Conservation (phyloP, 2,329 filamentous ascomycete genomes). For the Monascus ruber region DNA sequence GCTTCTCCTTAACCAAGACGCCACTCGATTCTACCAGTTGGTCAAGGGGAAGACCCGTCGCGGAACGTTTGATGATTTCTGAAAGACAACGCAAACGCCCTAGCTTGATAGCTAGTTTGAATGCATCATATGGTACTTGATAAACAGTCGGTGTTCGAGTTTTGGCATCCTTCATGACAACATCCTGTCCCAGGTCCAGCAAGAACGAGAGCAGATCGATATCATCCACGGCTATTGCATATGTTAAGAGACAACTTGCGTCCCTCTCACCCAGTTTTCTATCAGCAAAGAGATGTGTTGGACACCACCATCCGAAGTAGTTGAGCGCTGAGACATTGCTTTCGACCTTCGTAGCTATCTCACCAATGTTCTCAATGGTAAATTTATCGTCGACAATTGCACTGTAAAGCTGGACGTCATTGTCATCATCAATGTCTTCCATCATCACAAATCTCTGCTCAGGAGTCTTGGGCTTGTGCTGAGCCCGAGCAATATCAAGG, state of each 20-base stretch:
- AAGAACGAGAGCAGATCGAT: constrained; percentile 44
- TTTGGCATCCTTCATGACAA: constrained; percentile 5
- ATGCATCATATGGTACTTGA: constrained; percentile 13
- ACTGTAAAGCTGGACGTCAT: constrained; percentile 21
- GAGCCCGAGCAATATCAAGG: constrained; percentile 57
- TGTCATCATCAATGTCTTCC: constrained; percentile 7
- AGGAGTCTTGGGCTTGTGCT: constrained; percentile 50
- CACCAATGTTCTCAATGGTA: constrained; percentile 65
- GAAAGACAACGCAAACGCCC: constrained; percentile 28
- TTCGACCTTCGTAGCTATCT: constrained; percentile 57
- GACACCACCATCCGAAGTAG: constrained; percentile 37
- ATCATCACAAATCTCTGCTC: constrained; percentile 18
- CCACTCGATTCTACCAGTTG: constrained; percentile 55
- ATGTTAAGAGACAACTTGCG: constrained; percentile 22
- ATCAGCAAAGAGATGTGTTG: constrained; percentile 15
- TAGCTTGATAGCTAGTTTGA: constrained; percentile 33
- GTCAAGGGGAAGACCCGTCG: constrained; percentile 58
- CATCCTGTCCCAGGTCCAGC: constrained; percentile 38
- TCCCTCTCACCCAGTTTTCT: neutral
- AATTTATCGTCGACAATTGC: constrained; percentile 55
- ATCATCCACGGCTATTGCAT: constrained; percentile 45
- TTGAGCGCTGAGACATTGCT: constrained; percentile 46
- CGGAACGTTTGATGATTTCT: constrained; percentile 54
- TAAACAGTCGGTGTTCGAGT: constrained; percentile 2
- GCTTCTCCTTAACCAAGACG: constrained; percentile 50